Percentiles rank a stretch among this genome's conserved stretches.
Conservation (phyloP, 306 rosid species). For the Cucurbita moschata region DNA sequence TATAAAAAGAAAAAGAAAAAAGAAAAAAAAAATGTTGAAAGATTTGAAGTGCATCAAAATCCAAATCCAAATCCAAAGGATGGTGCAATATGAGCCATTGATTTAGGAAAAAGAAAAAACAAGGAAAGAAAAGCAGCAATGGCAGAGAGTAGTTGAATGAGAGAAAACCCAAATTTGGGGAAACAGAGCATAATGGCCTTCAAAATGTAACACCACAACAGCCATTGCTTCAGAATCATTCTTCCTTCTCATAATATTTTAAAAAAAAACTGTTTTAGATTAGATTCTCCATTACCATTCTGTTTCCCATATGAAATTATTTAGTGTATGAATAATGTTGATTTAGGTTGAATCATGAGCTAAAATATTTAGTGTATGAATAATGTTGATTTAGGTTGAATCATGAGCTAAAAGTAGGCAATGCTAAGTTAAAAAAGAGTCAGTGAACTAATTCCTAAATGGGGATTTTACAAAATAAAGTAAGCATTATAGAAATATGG, state of each 20-base stretch:
- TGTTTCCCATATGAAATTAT: too few relatives aligned
- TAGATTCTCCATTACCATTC: neutral
- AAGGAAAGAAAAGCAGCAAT: too few relatives aligned
- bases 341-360: too few relatives aligned
- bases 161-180: neutral
- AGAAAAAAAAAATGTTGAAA: neutral
- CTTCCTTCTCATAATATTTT: neutral
- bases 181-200: neutral
- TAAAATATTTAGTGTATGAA: too few relatives aligned
- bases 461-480: too few relatives aligned
- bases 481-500: too few relatives aligned
- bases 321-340: too few relatives aligned
- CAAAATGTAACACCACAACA: neutral
- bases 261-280: neutral
- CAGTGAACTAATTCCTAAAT: too few relatives aligned
- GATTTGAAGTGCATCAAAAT: slow-evolving; percentile 6
- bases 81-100: neutral
- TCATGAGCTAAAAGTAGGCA: too few relatives aligned
- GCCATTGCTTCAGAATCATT: slow-evolving; percentile 3
- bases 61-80: neutral
- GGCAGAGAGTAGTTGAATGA: too few relatives aligned
- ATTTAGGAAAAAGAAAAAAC: neutral
- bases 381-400: too few relatives aligned
- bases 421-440: too few relatives aligned
- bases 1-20: neutral